A percentile compares a stretch with the other conserved stretches of the same genome.
phyloP scores from a whole-genome alignment of 2,329 filamentous ascomycete genomes.

The Ophiostoma novo-ulmi region DNA sequence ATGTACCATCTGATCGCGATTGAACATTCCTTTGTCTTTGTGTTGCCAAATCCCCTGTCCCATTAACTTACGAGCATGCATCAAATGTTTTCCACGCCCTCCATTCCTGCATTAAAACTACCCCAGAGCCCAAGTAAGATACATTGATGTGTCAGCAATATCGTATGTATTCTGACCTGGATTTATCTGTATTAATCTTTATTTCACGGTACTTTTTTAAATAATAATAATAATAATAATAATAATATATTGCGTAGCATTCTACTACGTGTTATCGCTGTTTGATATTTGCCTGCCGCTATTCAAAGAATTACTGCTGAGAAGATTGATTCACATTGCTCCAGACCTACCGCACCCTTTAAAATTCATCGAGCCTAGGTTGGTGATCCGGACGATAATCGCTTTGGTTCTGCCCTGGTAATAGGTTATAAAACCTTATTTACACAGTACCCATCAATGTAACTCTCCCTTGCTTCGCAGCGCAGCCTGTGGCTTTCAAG shows the following conservation, averaged over 20 bases:
- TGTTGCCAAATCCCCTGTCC: not conserved
- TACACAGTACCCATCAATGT: not conserved
- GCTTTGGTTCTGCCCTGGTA: not conserved
- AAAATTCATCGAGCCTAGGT: not conserved
- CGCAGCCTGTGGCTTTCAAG: slow-evolving; percentile 7
- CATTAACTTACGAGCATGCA: not conserved
- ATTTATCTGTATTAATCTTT: not conserved
- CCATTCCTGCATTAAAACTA: not conserved
- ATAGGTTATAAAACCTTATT: not conserved
- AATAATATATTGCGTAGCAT: not conserved
- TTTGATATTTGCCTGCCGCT: not conserved
- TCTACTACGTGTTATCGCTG: not conserved
- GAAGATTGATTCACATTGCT: not conserved
- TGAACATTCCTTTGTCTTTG: not conserved
- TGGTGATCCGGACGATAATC: not conserved
- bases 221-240: no score
- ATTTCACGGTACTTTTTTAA: not conserved
- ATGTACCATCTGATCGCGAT: not conserved
- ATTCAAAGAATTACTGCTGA: not conserved
- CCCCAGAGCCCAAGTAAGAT: not conserved
- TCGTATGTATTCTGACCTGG: not conserved
- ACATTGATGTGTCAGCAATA: not conserved
- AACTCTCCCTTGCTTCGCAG: slow-evolving; percentile 8
- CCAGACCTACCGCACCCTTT: not conserved
- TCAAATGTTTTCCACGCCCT: not conserved